Base-by-base conservation (phyloP, 768 basidiomycete species). In the Phaeotremella skinneri region DNA sequence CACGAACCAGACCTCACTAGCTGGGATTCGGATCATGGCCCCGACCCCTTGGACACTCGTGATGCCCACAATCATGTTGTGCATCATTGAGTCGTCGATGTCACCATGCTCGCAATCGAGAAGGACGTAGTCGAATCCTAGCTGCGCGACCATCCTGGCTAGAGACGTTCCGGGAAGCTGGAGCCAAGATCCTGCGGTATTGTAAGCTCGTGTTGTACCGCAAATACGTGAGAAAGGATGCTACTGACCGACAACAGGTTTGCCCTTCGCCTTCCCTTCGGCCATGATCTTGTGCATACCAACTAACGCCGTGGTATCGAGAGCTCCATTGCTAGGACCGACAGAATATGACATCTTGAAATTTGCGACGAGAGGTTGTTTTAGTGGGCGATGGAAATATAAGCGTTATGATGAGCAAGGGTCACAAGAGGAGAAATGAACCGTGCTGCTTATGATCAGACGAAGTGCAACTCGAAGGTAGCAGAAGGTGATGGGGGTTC, bases 11-110 rank as follows among this genome's bases (percentile, higher is more conserved):
- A 26, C 27, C 17, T 68, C 66, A 3, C 66, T 61, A n/a, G 61
- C 68, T 3, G 62, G 57, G n/a, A 70, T 61, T 13, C 71, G 55
- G 27, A 73, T 55, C 48, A 73, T 69, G 7, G 71, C 66, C n/a
- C 47, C 55, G 49, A 62, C 63, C 11, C 62, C 62, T 21, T 49
- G 47, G 17, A 39, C 49, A 20, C 48, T 55, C 14, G 50, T 58
- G 45, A 73, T 62, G 16, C 64, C 68, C 11, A 60, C 49, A n/a
- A 73, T 64, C 30, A 56, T 49, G 23, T 27, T 25, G 62, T 73
- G 71, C 71, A 73, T 73, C 47, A 63, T 57, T 0, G 47, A 58
- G 49, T 73, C 71, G 26, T 59, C 64, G 41, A 73, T 68, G 55
- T 73, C 56, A 21, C 71, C 71, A 52, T 68, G 69, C 52, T 71